Conservation (phyloP, 805 yeast genomes). For the Sugiyamaella chiloensis region DNA sequence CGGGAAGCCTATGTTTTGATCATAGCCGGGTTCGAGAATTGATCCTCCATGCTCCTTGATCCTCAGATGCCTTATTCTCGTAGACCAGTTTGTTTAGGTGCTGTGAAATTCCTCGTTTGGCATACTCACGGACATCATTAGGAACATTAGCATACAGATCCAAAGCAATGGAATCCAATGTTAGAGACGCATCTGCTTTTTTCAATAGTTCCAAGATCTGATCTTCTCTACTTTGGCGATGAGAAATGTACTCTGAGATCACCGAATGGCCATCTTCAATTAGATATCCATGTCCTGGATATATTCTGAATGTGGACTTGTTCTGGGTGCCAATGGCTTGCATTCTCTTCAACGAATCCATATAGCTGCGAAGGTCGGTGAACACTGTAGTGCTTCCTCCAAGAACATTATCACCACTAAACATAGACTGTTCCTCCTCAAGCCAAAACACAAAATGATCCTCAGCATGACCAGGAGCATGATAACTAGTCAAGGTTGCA, state of each 20-base stretch:
- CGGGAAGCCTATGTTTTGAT: no score
- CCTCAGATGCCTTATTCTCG: slow-evolving; percentile 21
- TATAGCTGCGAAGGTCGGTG: slow-evolving; percentile 30
- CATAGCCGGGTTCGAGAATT: neutral
- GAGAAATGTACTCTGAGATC: slow-evolving; percentile 33
- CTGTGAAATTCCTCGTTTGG: slow-evolving; percentile 31
- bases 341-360: slow-evolving; percentile 31
- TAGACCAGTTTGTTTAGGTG: slow-evolving; percentile 31
- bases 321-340: slow-evolving; percentile 16
- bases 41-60: neutral
- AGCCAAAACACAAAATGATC: slow-evolving; percentile 37
- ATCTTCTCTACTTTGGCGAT: slow-evolving; percentile 34
- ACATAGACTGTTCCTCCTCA: slow-evolving; percentile 33
- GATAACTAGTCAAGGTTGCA: slow-evolving; percentile 28
- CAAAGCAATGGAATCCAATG: slow-evolving; percentile 24
- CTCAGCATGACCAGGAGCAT: slow-evolving; percentile 38
- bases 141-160: slow-evolving; percentile 29
- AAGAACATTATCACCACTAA: slow-evolving; percentile 38
- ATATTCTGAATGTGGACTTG: slow-evolving; percentile 20
- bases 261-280: slow-evolving; percentile 31
- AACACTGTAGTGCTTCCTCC: slow-evolving; percentile 39
- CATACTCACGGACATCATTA: slow-evolving; percentile 29
- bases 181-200: slow-evolving; percentile 9
- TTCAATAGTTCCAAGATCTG: slow-evolving; percentile 28
- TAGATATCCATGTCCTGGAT: slow-evolving; percentile 39